phyloP scores from a whole-genome alignment of 306 rosid genomes.

The Casuarina cunninghamiana region DNA sequence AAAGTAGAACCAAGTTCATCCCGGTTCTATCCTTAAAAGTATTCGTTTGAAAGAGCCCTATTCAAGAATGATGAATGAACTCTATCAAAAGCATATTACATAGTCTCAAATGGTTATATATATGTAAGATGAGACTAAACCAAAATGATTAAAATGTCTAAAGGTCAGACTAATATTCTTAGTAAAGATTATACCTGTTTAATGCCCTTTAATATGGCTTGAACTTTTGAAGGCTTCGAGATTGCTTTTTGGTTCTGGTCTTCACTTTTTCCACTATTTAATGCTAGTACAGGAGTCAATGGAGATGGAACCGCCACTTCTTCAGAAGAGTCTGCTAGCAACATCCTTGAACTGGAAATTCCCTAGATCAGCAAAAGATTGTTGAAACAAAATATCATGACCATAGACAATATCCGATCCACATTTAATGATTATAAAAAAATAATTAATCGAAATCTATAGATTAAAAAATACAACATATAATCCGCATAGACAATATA shows the following conservation, averaged over 20 bases:
- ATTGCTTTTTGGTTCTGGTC: slow-evolving; percentile 53
- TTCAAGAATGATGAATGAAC: not conserved
- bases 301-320: slow-evolving; percentile 74
- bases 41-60: not conserved
- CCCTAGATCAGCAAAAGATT: slow-evolving; percentile 48
- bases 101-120: not conserved
- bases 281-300: slow-evolving; percentile 43
- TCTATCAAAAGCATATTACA: not conserved
- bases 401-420: not conserved
- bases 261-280: too few species aligned
- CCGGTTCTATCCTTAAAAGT: not conserved
- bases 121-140: not conserved
- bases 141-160: not conserved
- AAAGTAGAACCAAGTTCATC: not conserved
- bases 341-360: slow-evolving; percentile 62
- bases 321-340: slow-evolving; percentile 56
- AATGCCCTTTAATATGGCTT: slow-evolving; percentile 76
- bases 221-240: slow-evolving; percentile 63
- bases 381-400: not conserved
- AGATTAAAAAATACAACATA: too few species aligned
- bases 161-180: not conserved
- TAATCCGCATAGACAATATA: too few species aligned
- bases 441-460: too few species aligned
- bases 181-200: slow-evolving; percentile 58
- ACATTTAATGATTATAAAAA: too few species aligned